Percentiles rank a stretch among this genome's conserved stretches.
Conservation (phyloP, 257 asterid genomes). For the Anisodus acutangulus region DNA sequence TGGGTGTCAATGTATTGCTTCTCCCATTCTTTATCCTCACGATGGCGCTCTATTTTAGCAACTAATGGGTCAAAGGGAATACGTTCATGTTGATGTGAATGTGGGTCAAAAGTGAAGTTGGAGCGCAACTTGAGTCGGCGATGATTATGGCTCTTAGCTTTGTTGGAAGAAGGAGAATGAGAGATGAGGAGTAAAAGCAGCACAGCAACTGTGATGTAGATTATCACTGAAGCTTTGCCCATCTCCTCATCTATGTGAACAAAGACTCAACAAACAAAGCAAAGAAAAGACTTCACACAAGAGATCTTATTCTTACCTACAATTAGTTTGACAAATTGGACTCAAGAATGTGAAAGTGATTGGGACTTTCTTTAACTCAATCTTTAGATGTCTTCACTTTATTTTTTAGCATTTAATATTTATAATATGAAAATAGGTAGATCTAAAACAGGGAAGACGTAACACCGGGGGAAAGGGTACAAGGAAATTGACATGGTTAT, state of each 20-base stretch:
- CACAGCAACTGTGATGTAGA: constrained; percentile 71
- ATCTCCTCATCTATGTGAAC: constrained; percentile 52
- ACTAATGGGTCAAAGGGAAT: constrained; percentile 83
- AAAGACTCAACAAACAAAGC: background rate
- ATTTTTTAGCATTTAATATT: background rate
- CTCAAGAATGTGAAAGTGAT: background rate
- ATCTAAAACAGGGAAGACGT: background rate
- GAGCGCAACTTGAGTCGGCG: constrained; percentile 92
- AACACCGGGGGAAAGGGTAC: background rate
- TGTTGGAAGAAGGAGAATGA: constrained; percentile 57
- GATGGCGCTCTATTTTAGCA: constrained; percentile 77
- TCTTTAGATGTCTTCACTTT: background rate
- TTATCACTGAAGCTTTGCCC: constrained; percentile 69
- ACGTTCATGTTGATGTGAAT: constrained; percentile 37
- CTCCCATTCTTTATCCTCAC: constrained; percentile 88
- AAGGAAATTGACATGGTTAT: background rate
- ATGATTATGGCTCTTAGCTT: constrained; percentile 57
- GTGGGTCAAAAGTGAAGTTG: constrained; percentile 61
- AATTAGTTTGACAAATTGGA: background rate
- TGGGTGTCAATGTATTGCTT: constrained; percentile 57
- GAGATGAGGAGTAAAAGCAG: constrained; percentile 66
- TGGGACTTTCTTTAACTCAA: constrained; percentile 2
- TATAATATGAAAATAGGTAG: background rate
- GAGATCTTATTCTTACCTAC: background rate
- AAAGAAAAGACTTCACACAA: background rate